Evolutionary conservation across 2,329 filamentous ascomycete species (phyloP).

Genomic region (Pestalotiopsis sp.): DNA sequence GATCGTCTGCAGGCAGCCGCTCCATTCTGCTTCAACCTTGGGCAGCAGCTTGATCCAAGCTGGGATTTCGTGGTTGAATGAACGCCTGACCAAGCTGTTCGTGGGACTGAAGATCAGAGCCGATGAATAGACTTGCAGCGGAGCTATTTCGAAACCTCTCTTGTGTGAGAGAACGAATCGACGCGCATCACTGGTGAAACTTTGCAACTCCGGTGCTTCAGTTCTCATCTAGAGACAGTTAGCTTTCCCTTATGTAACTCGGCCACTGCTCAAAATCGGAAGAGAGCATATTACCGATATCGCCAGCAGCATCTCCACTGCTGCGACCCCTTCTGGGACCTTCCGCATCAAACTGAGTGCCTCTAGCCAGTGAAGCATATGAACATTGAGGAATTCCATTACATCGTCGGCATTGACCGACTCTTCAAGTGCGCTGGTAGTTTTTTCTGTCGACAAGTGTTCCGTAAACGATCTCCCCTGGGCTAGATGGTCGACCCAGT

Average conservation of each 20-base stretch:
- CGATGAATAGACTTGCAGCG: slow-evolving; percentile 36
- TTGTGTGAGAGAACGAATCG: slow-evolving; percentile 28
- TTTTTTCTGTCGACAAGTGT: too few species aligned
- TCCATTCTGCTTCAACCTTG: slow-evolving; percentile 8
- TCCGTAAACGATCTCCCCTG: too few species aligned
- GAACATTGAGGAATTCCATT: too few species aligned
- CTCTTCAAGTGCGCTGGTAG: too few species aligned
- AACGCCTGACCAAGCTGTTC: slow-evolving; percentile 21
- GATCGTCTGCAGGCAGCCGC: slow-evolving; percentile 10
- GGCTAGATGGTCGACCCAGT: too few species aligned
- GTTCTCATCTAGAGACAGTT: background rate
- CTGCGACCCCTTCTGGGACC: slow-evolving; percentile 24
- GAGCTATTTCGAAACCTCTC: slow-evolving; percentile 25
- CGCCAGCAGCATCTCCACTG: slow-evolving; percentile 22
- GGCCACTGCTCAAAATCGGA: background rate
- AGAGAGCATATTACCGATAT: slow-evolving; percentile 4
- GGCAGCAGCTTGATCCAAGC: slow-evolving; percentile 19
- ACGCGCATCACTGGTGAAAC: slow-evolving; percentile 29
- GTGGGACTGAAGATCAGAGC: slow-evolving; percentile 35
- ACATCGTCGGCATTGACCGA: too few species aligned
- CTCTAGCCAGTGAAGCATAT: slow-evolving; percentile 44
- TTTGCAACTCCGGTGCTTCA: background rate
- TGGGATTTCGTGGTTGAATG: slow-evolving; percentile 20
- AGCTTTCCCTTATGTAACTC: background rate
- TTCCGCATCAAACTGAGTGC: slow-evolving; percentile 38